A percentile compares a stretch with the other conserved stretches of the same genome.
Conservation (phyloP, 306 rosid species). For the Acacia confusa region DNA sequence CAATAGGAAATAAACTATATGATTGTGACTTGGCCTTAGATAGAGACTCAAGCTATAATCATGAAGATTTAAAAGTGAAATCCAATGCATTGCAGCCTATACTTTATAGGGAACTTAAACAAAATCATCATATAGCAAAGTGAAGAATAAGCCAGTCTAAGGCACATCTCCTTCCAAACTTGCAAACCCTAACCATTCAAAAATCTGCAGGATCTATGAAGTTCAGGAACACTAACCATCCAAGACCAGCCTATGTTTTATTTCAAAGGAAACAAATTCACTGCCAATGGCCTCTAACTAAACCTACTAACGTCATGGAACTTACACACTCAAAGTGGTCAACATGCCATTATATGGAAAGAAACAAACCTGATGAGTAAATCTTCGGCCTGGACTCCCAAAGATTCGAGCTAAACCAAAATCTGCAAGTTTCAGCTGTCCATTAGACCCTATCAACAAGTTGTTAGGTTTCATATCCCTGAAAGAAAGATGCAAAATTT, state of each 20-base stretch:
- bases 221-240: slow-evolving; percentile 13
- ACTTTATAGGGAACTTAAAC: slow-evolving; percentile 1
- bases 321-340: slow-evolving; percentile 4
- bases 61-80: slow-evolving; percentile 2
- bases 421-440: slow-evolving; percentile 95
- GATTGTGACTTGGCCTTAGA: background rate
- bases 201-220: background rate
- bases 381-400: slow-evolving; percentile 95
- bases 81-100: background rate
- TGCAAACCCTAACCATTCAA: slow-evolving; percentile 19
- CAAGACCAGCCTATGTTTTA: background rate
- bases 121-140: slow-evolving; percentile 14
- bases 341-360: slow-evolving; percentile 18
- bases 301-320: background rate
- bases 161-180: slow-evolving; percentile 10
- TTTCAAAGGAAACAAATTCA: slow-evolving; percentile 16
- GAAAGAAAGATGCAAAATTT: slow-evolving; percentile 34
- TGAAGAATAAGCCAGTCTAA: background rate
- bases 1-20: background rate
- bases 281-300: slow-evolving; percentile 15
- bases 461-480: slow-evolving; percentile 99
- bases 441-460: slow-evolving; percentile 88
- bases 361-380: slow-evolving; percentile 84
- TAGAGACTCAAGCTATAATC: slow-evolving; percentile 6
- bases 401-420: slow-evolving; percentile 95